Base-by-base conservation (phyloP, 192 early-diverging fungal species). In the Globomyces pollinis-pini region DNA sequence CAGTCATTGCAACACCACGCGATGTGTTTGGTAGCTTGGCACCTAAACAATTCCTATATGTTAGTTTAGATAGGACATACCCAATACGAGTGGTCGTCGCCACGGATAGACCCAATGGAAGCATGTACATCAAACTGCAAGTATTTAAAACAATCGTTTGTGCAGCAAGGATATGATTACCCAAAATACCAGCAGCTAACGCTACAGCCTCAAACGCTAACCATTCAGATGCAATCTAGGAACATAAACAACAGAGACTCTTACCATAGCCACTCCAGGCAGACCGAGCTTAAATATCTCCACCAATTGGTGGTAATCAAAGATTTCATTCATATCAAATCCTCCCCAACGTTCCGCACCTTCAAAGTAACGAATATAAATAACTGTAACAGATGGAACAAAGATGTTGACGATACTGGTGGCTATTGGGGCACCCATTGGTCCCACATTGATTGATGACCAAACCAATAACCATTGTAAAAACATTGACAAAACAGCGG, bases 391-490 rank as follows among this genome's bases (percentile, higher is more conserved):
- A 8, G 78, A 13, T 16, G 89, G 63, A 67, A 92, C 85, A 49
- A 87, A 60, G 76, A 83, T 87, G 70, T 89, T 87, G 7, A 83
- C 87, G 12, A 89, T 77, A 4, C 79, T 74, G 1, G 86, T 88
- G 12, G 89, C 90, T 3, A 91, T 65, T 0, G 94, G 90, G 0
- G 93, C 88, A 23, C 95, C 95, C 39, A 87, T 76, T 38, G 84
- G 87, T 6, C 92, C 93, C 11, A 57, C 39, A 0, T 78, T 66
- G 13, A 82, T 29, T 3, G 55, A 38, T 15, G 55, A 57, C 28
- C 28, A 57, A 1, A 57, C 55, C 20, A 98, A 67, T 0, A 77
- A 31, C 47, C 89, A 95, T 69, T 87, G 92, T 56, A 87, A 63
- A 21, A 84, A 52, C 0, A 88, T 63, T 60, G 92, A 91, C 42